Base-by-base conservation (phyloP, 108 stramenopile genomes). In the Skeletonema menzelii region DNA sequence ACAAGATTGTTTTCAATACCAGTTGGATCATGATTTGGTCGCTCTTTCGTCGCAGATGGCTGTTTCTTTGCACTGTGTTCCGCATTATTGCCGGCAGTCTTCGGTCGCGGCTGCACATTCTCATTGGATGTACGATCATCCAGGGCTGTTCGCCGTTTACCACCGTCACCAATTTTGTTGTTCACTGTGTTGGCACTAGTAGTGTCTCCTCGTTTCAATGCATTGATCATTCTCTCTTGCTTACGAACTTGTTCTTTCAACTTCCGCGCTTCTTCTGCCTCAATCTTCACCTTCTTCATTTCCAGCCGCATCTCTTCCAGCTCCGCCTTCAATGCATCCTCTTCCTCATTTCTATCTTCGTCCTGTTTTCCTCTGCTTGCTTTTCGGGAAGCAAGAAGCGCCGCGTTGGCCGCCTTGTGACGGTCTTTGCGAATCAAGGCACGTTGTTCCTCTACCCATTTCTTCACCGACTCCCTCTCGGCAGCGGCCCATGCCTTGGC, bases 281-380 rank as follows among this genome's bases (percentile, higher is more conserved):
- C 71, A 14, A 42, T 86, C 22, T 86, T 88, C 10, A 87, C 85
- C 32, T 89, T 88, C 42, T 87, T 82, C 27, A 95, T 70, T 59
- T 82, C 76, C 13, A 89, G 56, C 28, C 85, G 78, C 32, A 95
- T 82, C 44, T 85, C 73, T 56, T 89, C 88, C 61, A 95, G 59
- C 56, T 79, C 70, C 7, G 87, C 78, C 15, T 89, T 82, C 46
- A 90, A 27, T 1, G 24, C 37, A 15, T 78, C 7, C 31, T 56
- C 58, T 40, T 44, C 1, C 13, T 32, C 40, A 26, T 27, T 22
- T 19, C 1, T 12, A 38, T 72, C 38, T 28, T 66, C 63, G 12
- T 64, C 44, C 12, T 46, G 17, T 47, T 34, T 53, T 32, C 19
- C 65, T 37, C 63, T 67, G 13, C 63, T 73, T 27, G 82, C 72